A percentile compares a stretch with the other conserved stretches of the same genome.
These are phyloP conservation scores for Mycosarcoma mackinlayi DNA, from an alignment of 1,284 basidiomycete genomes.

Conservation along the genomic window DNA sequence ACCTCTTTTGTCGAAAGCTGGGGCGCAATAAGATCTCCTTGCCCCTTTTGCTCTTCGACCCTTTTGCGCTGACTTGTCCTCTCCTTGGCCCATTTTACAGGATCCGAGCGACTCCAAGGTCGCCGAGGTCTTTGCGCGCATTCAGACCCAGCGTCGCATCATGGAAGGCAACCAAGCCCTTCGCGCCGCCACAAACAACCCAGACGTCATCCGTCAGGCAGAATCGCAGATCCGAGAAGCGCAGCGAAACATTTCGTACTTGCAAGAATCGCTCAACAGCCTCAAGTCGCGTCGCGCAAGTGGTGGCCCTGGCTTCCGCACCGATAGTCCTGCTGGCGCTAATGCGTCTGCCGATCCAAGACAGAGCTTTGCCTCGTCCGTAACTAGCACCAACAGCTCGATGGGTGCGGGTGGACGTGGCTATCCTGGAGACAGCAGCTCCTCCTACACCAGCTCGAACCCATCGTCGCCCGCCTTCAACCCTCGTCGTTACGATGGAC, in stretches of 20 bases:
- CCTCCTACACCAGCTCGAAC: conserved; percentile 44
- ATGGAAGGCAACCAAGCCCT: conserved; percentile 85
- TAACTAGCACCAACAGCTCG: conserved; percentile 22
- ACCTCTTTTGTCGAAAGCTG: too few relatives aligned
- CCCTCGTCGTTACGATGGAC: conserved; percentile 49
- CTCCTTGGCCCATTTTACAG: too few relatives aligned
- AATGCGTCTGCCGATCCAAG: conserved; percentile 26
- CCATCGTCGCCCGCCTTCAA: conserved; percentile 41
- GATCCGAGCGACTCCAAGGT: conserved; percentile 80
- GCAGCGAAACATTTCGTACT: conserved; percentile 85
- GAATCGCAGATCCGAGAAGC: conserved; percentile 90
- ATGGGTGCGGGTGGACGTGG: conserved; percentile 15
- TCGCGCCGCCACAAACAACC: conserved; percentile 83
- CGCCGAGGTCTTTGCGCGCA: conserved; percentile 87
- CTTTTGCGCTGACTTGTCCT: too few relatives aligned
- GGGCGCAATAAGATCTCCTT: too few relatives aligned
- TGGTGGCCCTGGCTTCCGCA: conserved; percentile 40
- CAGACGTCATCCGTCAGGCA: conserved; percentile 78
- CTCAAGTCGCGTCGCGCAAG: conserved; percentile 77
- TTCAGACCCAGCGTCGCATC: conserved; percentile 90
- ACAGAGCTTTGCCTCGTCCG: conserved; percentile 48
- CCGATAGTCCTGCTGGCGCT: conserved; percentile 41
- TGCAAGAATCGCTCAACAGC: conserved; percentile 85
- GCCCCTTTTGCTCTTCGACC: background rate
- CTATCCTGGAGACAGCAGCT: conserved; percentile 54